Percentiles rank a stretch among this genome's conserved stretches.
phyloP scores from a whole-genome alignment of 2,329 filamentous ascomycete genomes.

The Pseudovirgaria hyperparasitica region DNA sequence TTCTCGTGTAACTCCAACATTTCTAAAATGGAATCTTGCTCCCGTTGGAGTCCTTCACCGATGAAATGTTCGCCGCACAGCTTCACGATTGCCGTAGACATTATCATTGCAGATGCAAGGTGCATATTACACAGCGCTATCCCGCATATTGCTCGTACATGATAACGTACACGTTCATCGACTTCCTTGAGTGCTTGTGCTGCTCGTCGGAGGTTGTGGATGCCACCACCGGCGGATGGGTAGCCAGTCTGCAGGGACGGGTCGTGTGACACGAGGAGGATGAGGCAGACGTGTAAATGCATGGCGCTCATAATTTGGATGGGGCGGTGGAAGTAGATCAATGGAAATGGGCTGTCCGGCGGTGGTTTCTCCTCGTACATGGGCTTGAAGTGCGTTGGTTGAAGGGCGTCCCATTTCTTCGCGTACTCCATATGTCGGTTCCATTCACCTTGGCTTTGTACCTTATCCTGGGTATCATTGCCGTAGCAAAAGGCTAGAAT shows the following conservation, averaged over 20 bases:
- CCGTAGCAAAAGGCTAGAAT: conserved; percentile 52
- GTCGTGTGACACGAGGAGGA: conserved; percentile 45
- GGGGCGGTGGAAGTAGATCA: conserved; percentile 45
- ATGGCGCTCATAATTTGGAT: conserved; percentile 47
- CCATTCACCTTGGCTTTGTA: conserved; percentile 26
- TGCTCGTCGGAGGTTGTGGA: conserved; percentile 18
- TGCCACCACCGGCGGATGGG: conserved; percentile 6
- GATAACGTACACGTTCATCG: conserved; percentile 29
- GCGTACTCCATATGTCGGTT: conserved; percentile 33
- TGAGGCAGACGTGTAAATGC: conserved; percentile 45
- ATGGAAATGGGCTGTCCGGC: conserved; percentile 38
- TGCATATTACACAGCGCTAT: conserved; percentile 45
- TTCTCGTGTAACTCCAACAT: conserved; percentile 36
- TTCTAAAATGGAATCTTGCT: conserved; percentile 37
- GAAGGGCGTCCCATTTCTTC: conserved; percentile 32
- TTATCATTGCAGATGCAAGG: conserved; percentile 7
- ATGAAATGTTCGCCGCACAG: conserved; percentile 37
- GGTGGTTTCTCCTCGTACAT: conserved; percentile 35
- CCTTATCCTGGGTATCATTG: too few relatives aligned
- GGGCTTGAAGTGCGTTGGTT: conserved; percentile 42
- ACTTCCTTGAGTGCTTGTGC: conserved; percentile 30
- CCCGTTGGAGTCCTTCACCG: conserved; percentile 25
- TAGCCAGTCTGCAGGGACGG: conserved; percentile 41
- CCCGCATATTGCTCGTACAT: conserved; percentile 44
- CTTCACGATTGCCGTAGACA: conserved; percentile 18